phyloP scores from a whole-genome alignment of 176 grass and related monocot genomes.

The Sorghum bicolor region DNA sequence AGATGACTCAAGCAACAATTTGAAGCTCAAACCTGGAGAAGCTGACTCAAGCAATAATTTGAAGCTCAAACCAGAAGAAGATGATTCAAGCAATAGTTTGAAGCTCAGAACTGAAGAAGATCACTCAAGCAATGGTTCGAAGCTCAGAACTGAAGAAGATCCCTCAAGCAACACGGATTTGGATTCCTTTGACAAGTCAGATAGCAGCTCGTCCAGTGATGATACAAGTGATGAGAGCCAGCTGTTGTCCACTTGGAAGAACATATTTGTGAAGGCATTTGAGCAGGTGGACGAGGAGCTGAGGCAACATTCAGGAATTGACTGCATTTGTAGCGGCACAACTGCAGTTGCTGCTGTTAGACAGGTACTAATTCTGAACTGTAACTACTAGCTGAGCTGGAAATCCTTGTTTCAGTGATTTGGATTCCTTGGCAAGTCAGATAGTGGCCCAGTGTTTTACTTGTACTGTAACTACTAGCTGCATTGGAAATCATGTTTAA shows the following conservation, averaged over 20 bases:
- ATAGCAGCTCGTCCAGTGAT: constrained; percentile 12
- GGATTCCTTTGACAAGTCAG: constrained; percentile 37
- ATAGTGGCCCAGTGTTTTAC: too few species aligned
- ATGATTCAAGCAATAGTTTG: background rate
- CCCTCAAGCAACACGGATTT: background rate
- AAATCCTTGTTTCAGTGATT: too few species aligned
- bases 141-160: background rate
- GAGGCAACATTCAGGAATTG: constrained; percentile 46
- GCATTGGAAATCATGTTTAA: too few species aligned
- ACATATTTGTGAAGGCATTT: constrained; percentile 51
- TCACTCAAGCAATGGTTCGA: background rate
- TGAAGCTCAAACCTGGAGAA: background rate
- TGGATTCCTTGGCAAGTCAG: too few species aligned
- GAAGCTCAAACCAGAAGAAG: background rate
- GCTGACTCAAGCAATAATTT: background rate
- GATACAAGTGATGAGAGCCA: constrained; percentile 14
- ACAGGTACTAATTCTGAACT: constrained; percentile 39
- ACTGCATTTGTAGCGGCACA: constrained; percentile 84
- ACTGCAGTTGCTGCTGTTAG: constrained; percentile 66
- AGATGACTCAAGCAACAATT: background rate
- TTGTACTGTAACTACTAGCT: too few species aligned
- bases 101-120: background rate
- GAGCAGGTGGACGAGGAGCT: constrained; percentile 74
- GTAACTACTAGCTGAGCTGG: too few species aligned
- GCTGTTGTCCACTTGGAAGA: constrained; percentile 52